Percentiles rank a stretch among this genome's conserved stretches.
phyloP scores from a whole-genome alignment of 192 early-diverging fungal species.

The Hyaloraphidium curvatum region DNA sequence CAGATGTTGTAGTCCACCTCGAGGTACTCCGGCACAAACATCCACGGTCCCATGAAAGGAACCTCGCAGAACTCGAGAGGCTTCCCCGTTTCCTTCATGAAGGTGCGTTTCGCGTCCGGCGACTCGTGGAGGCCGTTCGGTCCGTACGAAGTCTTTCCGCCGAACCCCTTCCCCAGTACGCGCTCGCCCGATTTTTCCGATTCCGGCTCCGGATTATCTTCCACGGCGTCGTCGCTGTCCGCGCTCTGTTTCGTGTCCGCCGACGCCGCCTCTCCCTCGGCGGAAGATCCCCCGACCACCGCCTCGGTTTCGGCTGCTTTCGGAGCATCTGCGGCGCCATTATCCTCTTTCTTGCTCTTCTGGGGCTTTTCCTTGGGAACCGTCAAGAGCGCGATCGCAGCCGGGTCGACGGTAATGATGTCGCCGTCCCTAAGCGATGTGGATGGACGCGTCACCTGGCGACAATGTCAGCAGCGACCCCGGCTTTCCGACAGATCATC shows the following conservation, averaged over 20 bases:
- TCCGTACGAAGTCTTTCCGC: no score
- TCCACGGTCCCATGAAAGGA: conserved; percentile 53
- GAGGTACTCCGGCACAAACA: conserved; percentile 92
- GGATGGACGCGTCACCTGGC: conserved; percentile 35
- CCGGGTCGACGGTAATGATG: conserved; percentile 63
- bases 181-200: conserved; percentile 8
- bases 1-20: conserved; percentile 94
- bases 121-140: neutral
- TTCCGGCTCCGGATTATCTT: conserved; percentile 34
- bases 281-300: neutral
- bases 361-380: neutral
- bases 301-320: neutral
- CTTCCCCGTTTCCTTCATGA: neutral
- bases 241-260: conserved; percentile 32
- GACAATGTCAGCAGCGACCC: neutral
- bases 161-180: neutral
- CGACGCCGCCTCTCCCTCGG: conserved; percentile 3
- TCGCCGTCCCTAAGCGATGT: conserved; percentile 68
- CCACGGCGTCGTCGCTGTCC: conserved; percentile 2
- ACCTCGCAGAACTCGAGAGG: conserved; percentile 31
- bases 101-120: neutral
- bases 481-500: neutral
- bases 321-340: neutral
- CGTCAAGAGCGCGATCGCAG: conserved; percentile 30
- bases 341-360: neutral